Conservation (phyloP, 345 rosid genomes). For the Sisymbrium altissimum region DNA sequence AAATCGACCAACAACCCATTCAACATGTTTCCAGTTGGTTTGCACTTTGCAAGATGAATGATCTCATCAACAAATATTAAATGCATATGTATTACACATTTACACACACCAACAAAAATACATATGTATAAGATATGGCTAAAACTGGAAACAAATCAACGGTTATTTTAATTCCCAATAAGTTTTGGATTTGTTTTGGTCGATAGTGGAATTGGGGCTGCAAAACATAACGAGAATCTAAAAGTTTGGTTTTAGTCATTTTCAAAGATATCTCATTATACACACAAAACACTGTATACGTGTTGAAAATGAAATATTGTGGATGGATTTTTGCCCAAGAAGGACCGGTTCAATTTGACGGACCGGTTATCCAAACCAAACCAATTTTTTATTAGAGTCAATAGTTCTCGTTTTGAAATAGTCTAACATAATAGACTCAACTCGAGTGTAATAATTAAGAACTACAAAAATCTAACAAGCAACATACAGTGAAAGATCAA, state of each 20-base stretch:
- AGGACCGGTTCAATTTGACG: background rate
- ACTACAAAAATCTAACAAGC: background rate
- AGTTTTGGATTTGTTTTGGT: background rate
- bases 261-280: background rate
- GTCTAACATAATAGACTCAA: no score
- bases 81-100: background rate
- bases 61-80: background rate
- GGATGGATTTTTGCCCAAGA: background rate
- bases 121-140: background rate
- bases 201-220: background rate
- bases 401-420: background rate
- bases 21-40: slow-evolving; percentile 12
- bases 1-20: slow-evolving; percentile 11
- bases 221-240: slow-evolving; percentile 4
- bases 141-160: background rate
- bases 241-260: slow-evolving; percentile 20
- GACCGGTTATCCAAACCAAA: slow-evolving; percentile 2
- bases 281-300: background rate
- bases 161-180: background rate
- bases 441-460: background rate
- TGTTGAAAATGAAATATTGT: background rate
- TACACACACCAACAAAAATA: background rate
- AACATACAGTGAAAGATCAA: background rate
- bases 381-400: background rate
- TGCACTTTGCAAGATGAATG: background rate